Percentiles rank a stretch among this genome's conserved stretches.
These are phyloP conservation scores for Phytopythium helicoides DNA, from an alignment of 352 stramenopile genomes.

Conservation along the genomic window DNA sequence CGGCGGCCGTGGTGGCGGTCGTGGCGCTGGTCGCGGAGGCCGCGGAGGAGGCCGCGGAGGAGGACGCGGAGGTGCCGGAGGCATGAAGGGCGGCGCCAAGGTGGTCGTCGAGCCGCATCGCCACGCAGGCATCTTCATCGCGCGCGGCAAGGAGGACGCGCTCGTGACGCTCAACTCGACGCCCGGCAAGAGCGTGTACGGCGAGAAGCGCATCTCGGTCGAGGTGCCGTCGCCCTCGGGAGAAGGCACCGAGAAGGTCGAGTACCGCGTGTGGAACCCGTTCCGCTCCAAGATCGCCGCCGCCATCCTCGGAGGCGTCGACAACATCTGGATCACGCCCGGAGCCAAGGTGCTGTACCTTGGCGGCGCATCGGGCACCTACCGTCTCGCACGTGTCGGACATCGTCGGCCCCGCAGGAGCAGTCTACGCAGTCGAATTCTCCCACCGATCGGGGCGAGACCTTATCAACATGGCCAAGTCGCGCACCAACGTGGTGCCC, in stretches of 20 bases:
- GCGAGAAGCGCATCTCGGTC: conserved; percentile 99
- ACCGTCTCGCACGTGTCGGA: conserved; percentile 99
- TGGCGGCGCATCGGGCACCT: conserved; percentile 97
- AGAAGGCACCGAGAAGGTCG: conserved; percentile 95
- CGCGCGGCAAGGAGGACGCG: conserved; percentile 98
- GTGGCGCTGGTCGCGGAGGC: conserved; percentile 38
- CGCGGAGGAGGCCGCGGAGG: conserved; percentile 58
- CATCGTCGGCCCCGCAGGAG: conserved; percentile 96
- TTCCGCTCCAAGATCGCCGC: conserved; percentile 99
- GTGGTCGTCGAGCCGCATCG: conserved; percentile 97
- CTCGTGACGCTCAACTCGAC: conserved; percentile 99
- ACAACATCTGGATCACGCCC: conserved; percentile 98
- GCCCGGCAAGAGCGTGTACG: conserved; percentile 98
- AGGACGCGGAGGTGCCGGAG: conserved; percentile 62
- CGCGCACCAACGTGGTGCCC: conserved; percentile 98
- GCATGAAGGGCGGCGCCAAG: conserved; percentile 96
- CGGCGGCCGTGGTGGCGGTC: conserved; percentile 36
- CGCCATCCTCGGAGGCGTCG: conserved; percentile 97
- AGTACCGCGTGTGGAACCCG: conserved; percentile 99
- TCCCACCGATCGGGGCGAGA: conserved; percentile 98
- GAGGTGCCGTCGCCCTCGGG: conserved; percentile 91
- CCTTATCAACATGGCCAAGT: conserved; percentile 99
- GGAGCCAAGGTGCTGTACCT: conserved; percentile 99
- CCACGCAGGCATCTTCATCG: conserved; percentile 99
- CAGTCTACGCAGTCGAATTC: conserved; percentile 99